Base-by-base conservation (phyloP, 345 rosid species). In the Laguncularia racemosa region DNA sequence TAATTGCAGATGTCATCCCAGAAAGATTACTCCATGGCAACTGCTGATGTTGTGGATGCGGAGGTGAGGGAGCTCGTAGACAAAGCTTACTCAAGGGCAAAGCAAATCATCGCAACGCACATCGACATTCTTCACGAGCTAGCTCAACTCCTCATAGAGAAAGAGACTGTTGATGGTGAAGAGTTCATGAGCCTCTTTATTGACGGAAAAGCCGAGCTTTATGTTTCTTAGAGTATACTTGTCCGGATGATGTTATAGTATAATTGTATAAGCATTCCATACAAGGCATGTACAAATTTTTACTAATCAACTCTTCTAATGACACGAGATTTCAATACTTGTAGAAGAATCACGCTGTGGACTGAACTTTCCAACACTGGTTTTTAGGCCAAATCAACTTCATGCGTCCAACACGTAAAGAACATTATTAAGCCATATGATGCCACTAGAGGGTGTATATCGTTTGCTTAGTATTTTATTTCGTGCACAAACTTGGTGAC, bases 151-250 rank as follows among this genome's bases (percentile, higher is more conserved):
- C 76, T 92, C 20, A 80, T 86, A 13, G 98, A 89, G 81, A 92
- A 92, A 68, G 96, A 89, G 79, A 84, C 95, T 12, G 96, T 92
- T 8, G 97, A 93, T 38, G 97, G 99, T 14, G 99, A 93, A 76
- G 99, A 93, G 83, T 93, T 93, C 66, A 84, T 86, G 99, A 92
- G 98, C 65, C 96, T 92, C 59, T 92, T 92, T 73, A 92, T 92
- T 53, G 97, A 92, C 52, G 98, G 98, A 60, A 81, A 92, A 75
- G 93, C 98, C 15, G 97, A 92, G 76, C 74, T 92, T 12, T 89
- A 62, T 65, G 83, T 92, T 62, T 65, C 84, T 53, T 89, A 33
- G 40, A 4, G 7, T 33, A 33, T 33, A 23, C 28, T 4, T 33
- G 9, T 9, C 40, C 4, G 40, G 40, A 33, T 33, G 40, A 10